Conservation (phyloP, 805 yeast species). For the Myxozyma neotropica region DNA sequence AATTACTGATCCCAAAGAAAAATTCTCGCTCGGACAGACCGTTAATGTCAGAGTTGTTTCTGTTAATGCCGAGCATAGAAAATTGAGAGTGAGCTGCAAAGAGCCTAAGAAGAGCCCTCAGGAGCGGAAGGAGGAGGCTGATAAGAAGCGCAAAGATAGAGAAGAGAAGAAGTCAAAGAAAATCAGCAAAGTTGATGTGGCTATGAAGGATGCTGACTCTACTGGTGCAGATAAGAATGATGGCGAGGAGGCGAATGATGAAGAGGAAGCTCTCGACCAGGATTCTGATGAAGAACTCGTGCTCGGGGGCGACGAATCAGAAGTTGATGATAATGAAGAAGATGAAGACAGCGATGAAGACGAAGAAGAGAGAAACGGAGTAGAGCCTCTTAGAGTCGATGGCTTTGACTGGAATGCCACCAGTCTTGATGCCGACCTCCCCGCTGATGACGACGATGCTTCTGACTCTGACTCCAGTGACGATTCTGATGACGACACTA, state of each 20-base stretch:
- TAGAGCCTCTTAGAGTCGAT: slow-evolving; percentile 71
- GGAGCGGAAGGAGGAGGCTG: slow-evolving; percentile 36
- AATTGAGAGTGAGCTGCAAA: slow-evolving; percentile 74
- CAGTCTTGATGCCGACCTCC: slow-evolving; percentile 64
- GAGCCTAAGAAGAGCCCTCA: slow-evolving; percentile 46
- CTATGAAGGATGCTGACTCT: slow-evolving; percentile 56
- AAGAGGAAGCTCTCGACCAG: slow-evolving; percentile 36
- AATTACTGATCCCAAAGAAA: slow-evolving; percentile 75
- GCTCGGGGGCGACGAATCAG: slow-evolving; percentile 40
- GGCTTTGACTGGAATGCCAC: slow-evolving; percentile 97
- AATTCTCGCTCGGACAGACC: slow-evolving; percentile 81
- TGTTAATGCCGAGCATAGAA: slow-evolving; percentile 55
- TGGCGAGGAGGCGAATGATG: slow-evolving; percentile 37
- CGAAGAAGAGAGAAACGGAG: slow-evolving; percentile 40
- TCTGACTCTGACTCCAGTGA: slow-evolving; percentile 40
- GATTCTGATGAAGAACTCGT: slow-evolving; percentile 23
- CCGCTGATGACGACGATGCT: slow-evolving; percentile 46
- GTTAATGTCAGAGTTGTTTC: slow-evolving; percentile 64
- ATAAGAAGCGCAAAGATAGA: slow-evolving; percentile 9
- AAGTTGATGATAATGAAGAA: slow-evolving; percentile 35
- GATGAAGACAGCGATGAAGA: slow-evolving; percentile 43
- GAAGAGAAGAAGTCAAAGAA: slow-evolving; percentile 3
- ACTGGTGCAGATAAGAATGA: slow-evolving; percentile 34
- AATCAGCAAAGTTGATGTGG: slow-evolving; percentile 45
- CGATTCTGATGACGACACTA: slow-evolving; percentile 35